Evolutionary conservation across 1,139 yeast genomes (phyloP).

Genomic region (Pichia kudriavzevii): DNA sequence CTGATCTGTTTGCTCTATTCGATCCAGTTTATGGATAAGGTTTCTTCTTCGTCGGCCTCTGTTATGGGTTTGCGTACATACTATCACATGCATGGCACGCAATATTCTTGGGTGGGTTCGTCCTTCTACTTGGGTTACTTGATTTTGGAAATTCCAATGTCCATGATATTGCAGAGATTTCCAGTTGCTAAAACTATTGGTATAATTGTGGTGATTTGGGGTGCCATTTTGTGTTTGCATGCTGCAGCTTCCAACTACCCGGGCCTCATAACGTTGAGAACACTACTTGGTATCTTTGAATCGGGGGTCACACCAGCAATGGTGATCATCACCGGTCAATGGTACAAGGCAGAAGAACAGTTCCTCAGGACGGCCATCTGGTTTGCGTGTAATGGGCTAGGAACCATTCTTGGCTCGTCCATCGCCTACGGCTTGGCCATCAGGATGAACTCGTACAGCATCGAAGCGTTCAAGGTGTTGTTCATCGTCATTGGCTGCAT

Average conservation of each 20-base stretch:
- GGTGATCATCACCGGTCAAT: conserved; percentile 46
- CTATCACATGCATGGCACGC: conserved; percentile 41
- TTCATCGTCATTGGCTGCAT: conserved; percentile 42
- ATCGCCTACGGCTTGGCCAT: conserved; percentile 43
- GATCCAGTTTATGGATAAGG: conserved; percentile 60
- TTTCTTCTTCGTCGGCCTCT: conserved; percentile 51
- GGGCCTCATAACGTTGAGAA: conserved; percentile 37
- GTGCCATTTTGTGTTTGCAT: conserved; percentile 36
- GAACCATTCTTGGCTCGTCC: conserved; percentile 38
- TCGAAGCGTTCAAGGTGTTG: conserved; percentile 42
- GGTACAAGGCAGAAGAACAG: conserved; percentile 46
- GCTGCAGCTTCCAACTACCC: conserved; percentile 33
- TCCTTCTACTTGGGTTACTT: conserved; percentile 50
- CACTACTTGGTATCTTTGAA: conserved; percentile 42
- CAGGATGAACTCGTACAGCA: conserved; percentile 27
- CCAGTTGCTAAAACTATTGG: conserved; percentile 37
- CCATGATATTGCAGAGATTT: conserved; percentile 34
- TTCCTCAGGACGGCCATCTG: conserved; percentile 41
- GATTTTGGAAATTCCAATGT: conserved; percentile 41
- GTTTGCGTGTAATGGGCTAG: conserved; percentile 47
- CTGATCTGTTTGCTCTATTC: conserved; percentile 48
- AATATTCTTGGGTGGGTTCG: conserved; percentile 51
- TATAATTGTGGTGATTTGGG: conserved; percentile 40
- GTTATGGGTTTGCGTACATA: conserved; percentile 44
- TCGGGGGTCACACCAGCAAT: conserved; percentile 45